These are phyloP conservation scores for Mortierella alpina DNA, from an alignment of 192 early-diverging fungal species.

Conservation along the genomic window DNA sequence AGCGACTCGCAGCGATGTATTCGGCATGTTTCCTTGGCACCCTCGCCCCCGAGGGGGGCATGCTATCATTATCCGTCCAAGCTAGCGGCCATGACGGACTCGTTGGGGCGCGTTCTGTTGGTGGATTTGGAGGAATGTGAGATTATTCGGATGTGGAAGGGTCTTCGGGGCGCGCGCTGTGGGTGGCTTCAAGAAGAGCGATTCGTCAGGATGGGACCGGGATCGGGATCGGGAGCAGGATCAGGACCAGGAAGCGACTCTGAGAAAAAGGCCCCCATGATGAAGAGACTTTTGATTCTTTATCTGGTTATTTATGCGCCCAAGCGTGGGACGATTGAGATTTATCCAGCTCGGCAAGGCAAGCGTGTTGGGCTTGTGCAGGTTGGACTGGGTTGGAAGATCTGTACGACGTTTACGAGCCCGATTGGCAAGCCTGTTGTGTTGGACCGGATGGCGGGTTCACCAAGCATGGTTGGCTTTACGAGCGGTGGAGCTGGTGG, in stretches of 20 bases:
- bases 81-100: slow-evolving; percentile 72
- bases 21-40: slow-evolving; percentile 61
- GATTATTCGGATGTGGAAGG: slow-evolving; percentile 79
- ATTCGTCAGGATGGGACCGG: slow-evolving; percentile 15
- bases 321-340: slow-evolving; percentile 70
- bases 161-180: slow-evolving; percentile 74
- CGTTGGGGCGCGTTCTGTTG: slow-evolving; percentile 74
- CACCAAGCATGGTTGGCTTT: slow-evolving; percentile 9
- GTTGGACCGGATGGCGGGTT: slow-evolving; percentile 45
- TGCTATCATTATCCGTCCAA: slow-evolving; percentile 50
- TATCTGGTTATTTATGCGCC: slow-evolving; percentile 75
- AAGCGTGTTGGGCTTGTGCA: slow-evolving; percentile 67
- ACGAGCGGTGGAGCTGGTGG: neutral
- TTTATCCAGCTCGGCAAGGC: slow-evolving; percentile 72
- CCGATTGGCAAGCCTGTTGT: slow-evolving; percentile 56
- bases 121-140: slow-evolving; percentile 72
- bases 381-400: slow-evolving; percentile 67
- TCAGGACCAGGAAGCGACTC: slow-evolving; percentile 60
- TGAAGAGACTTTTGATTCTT: slow-evolving; percentile 39
- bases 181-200: slow-evolving; percentile 73
- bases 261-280: slow-evolving; percentile 32
- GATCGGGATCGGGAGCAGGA: neutral
- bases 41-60: slow-evolving; percentile 53
- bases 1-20: slow-evolving; percentile 66
- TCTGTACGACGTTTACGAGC: slow-evolving; percentile 59